A percentile compares a stretch with the other conserved stretches of the same genome.
Evolutionary conservation across 495 filamentous ascomycete species (phyloP).

Genomic region (Hypoxylon trugodes): DNA sequence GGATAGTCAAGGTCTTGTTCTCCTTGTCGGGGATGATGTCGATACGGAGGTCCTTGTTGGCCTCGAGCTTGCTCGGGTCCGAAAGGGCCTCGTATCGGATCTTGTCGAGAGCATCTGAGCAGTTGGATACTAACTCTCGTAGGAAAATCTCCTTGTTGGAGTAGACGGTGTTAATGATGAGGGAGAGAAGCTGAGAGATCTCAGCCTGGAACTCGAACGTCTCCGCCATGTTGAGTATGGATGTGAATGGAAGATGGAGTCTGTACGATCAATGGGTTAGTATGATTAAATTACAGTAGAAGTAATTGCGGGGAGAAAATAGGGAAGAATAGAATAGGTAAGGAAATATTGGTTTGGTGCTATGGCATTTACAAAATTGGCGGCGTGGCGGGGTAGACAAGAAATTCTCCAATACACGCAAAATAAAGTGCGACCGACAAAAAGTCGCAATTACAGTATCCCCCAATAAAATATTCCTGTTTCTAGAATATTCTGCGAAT

Average conservation of each 20-base stretch:
- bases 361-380: constrained; percentile 1
- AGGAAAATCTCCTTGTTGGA: constrained; percentile 99
- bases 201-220: constrained; percentile 99
- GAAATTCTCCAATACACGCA: too few species aligned
- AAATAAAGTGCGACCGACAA: too few species aligned
- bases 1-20: constrained; percentile 95
- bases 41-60: constrained; percentile 95
- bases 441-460: too few species aligned
- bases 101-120: constrained; percentile 98
- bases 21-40: constrained; percentile 98
- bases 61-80: constrained; percentile 95
- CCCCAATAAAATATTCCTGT: too few species aligned
- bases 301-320: constrained; percentile 1
- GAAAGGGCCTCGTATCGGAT: constrained; percentile 98
- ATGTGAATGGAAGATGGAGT: constrained; percentile 29
- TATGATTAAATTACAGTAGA: constrained; percentile 1
- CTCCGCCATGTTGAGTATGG: constrained; percentile 76
- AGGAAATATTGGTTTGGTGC: background rate
- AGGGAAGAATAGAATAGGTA: background rate
- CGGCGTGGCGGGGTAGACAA: too few species aligned
- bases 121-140: constrained; percentile 96
- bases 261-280: constrained; percentile 17
- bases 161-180: constrained; percentile 99
- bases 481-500: too few species aligned
- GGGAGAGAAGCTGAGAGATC: constrained; percentile 98